phyloP scores from a whole-genome alignment of 371 early-diverging fungal genomes.

The Mortierella sp. region DNA sequence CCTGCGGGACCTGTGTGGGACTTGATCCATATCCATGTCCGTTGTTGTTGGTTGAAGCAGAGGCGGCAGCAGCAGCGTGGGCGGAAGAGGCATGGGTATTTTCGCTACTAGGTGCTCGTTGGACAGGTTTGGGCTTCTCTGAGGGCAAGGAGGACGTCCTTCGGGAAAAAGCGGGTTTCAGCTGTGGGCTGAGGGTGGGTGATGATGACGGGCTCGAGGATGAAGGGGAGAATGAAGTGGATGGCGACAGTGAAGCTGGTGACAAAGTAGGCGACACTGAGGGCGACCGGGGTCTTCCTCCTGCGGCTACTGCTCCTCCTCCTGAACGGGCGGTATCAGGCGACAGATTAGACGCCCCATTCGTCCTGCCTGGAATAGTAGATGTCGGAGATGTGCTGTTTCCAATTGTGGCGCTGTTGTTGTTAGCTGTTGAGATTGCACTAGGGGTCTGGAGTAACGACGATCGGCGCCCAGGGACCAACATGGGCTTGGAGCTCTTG shows the following conservation, averaged over 20 bases:
- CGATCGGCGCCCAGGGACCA: constrained; percentile 47
- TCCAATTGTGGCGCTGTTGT: not conserved
- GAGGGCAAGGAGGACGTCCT: constrained; percentile 31
- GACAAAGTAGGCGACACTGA: constrained; percentile 6
- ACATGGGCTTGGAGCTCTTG: constrained; percentile 26
- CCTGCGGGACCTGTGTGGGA: constrained; percentile 16
- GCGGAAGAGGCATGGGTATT: not conserved
- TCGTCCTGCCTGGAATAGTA: constrained; percentile 1
- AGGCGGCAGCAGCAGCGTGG: not conserved
- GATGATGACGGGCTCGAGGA: constrained; percentile 4
- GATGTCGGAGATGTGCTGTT: not conserved
- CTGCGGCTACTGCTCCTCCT: not conserved
- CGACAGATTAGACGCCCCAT: not conserved
- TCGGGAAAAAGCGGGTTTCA: constrained; percentile 13
- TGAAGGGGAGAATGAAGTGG: not conserved
- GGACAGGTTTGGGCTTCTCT: constrained; percentile 22
- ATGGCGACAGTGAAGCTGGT: constrained; percentile 18
- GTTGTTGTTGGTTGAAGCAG: not conserved
- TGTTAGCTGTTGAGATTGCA: constrained; percentile 15
- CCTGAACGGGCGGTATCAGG: not conserved
- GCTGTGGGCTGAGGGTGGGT: not conserved
- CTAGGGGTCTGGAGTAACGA: constrained; percentile 36
- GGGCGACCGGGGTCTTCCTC: not conserved
- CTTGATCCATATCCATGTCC: not conserved
- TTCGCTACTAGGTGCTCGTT: constrained; percentile 23